These are phyloP conservation scores for Anthracocystis panici-leucophaei DNA, from an alignment of 1,284 basidiomycete species.

Conservation along the genomic window DNA sequence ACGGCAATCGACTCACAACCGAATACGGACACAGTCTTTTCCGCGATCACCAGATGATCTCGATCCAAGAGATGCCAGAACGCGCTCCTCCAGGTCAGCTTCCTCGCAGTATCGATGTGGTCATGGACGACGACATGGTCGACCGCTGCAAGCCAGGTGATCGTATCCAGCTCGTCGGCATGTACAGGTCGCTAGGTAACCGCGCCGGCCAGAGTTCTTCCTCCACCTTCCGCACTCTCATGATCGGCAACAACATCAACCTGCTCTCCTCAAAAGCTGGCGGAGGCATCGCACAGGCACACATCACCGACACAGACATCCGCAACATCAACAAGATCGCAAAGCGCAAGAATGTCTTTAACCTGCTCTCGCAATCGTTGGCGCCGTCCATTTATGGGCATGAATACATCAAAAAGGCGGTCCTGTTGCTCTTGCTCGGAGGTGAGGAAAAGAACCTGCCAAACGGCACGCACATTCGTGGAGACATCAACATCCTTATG, in stretches of 20 bases:
- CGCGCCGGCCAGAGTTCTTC: conserved; percentile 78
- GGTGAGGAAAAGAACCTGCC: conserved; percentile 97
- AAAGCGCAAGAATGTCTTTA: conserved; percentile 84
- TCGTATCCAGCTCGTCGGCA: conserved; percentile 94
- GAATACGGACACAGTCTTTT: conserved; percentile 94
- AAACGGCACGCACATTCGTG: conserved; percentile 98
- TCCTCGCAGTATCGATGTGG: conserved; percentile 93
- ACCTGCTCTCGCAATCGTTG: conserved; percentile 89
- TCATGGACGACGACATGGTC: conserved; percentile 95
- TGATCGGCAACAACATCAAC: conserved; percentile 95
- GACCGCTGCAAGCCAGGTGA: conserved; percentile 98
- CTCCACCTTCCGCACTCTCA: conserved; percentile 85
- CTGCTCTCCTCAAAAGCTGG: conserved; percentile 96
- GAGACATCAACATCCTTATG: conserved; percentile 99
- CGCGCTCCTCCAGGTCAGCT: conserved; percentile 96
- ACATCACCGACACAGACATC: conserved; percentile 93
- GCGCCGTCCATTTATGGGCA: conserved; percentile 98
- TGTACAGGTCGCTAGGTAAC: conserved; percentile 92
- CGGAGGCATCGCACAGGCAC: conserved; percentile 92
- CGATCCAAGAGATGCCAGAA: conserved; percentile 99
- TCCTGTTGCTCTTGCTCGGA: conserved; percentile 90
- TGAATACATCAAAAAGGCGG: conserved; percentile 93
- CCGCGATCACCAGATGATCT: conserved; percentile 95
- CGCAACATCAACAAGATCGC: conserved; percentile 95
- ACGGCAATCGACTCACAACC: conserved; percentile 86